These are phyloP conservation scores for Candida sanyaensis DNA, from an alignment of 1,139 yeast genomes.

Conservation along the genomic window DNA sequence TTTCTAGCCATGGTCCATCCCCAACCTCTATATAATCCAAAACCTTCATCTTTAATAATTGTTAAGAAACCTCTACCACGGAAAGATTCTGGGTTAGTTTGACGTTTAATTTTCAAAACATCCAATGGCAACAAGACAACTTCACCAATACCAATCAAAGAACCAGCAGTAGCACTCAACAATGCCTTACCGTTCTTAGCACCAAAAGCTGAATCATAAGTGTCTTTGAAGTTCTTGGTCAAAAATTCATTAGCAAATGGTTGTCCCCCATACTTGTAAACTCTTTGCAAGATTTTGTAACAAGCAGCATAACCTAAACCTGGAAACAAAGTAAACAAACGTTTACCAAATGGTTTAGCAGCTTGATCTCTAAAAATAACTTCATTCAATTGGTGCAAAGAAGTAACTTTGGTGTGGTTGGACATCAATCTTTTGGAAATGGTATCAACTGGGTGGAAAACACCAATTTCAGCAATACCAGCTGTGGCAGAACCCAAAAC, in stretches of 20 bases:
- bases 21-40: constrained; percentile 96
- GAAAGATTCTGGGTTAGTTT: constrained; percentile 98
- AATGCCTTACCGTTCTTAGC: constrained; percentile 95
- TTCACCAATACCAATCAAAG: constrained; percentile 96
- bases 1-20: constrained; percentile 99
- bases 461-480: constrained; percentile 93
- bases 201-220: constrained; percentile 79
- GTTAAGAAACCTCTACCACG: constrained; percentile 94
- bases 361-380: constrained; percentile 90
- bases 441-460: constrained; percentile 98
- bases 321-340: constrained; percentile 87
- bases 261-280: constrained; percentile 99
- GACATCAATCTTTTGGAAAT: constrained; percentile 98
- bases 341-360: constrained; percentile 62
- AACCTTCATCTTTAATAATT: constrained; percentile 87
- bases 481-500: constrained; percentile 97
- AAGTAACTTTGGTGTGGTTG: constrained; percentile 74
- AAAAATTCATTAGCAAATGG: constrained; percentile 96
- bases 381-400: constrained; percentile 66
- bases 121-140: constrained; percentile 93
- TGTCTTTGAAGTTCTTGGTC: constrained; percentile 67
- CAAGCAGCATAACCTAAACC: constrained; percentile 99
- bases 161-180: constrained; percentile 96
- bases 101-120: constrained; percentile 96
- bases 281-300: constrained; percentile 95